Evolutionary conservation across 768 basidiomycete genomes (phyloP), one percentile per base, ranked within the genome.

Genomic region (Hysterangium stoloniferum): DNA sequence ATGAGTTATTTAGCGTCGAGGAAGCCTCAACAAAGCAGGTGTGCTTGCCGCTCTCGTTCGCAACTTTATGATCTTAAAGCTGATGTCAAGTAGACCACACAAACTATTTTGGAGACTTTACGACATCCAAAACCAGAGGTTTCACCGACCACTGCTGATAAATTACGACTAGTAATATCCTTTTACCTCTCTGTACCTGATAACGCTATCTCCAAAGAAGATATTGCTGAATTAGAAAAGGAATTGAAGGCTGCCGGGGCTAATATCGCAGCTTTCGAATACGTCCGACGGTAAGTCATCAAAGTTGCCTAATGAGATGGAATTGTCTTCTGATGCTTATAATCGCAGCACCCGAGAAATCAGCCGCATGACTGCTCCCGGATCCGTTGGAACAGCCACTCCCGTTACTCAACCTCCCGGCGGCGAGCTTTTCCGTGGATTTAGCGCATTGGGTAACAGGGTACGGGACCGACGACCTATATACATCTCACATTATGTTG

Each of bases 1-100:
- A 99, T 65, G 95, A 95, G 60, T 74, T 99, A n/a, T 98, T 96
- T 70, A 93, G 93, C 61, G 82, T 84, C 25, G 96, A 99, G 71
- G 96, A 99, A 66, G 80, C 83, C 4, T 86, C 88, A 56, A 75
- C 76, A 24, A 92, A 91, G 63, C 91, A 91, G 73, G 88, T 87
- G 57, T 46, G 66, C 57, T 6, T 40, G 2, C 22, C 31, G 5
- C 56, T 17, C 25, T 3, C 11, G 33, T 6, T 35, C 36, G 5
- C 28, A 40, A 47, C 29, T 3, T 17, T 6, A 20, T 37, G 24
- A 4, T 25, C 15, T 17, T 2, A 20, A 35, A 29, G 4, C 11
- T 36, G 17, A 9, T 40, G 50, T 53, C 25, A 34, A 15, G 15
- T 53, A 29, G 80, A 86, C 81, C 15, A 82, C 89, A 28, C 70